Percentiles rank a stretch among this genome's conserved stretches.
Conservation (phyloP, 805 yeast species). For the Wickerhamiella hasegawae region DNA sequence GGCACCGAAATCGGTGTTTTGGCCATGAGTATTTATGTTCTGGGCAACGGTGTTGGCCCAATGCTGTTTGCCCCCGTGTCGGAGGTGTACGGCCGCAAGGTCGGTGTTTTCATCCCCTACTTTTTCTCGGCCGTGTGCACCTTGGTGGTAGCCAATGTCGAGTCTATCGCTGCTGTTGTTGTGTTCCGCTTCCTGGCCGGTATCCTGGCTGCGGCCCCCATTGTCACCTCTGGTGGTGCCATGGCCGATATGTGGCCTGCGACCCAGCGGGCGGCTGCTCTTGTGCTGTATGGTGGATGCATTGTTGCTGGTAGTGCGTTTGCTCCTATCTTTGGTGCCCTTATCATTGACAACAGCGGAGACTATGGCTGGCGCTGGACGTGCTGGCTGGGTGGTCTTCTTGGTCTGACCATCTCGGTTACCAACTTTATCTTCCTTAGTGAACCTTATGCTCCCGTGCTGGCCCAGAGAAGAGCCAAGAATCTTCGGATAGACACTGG, state of each 20-base stretch:
- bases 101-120: slow-evolving; percentile 34
- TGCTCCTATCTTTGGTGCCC: slow-evolving; percentile 31
- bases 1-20: slow-evolving; percentile 31
- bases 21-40: slow-evolving; percentile 37
- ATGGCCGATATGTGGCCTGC: slow-evolving; percentile 44
- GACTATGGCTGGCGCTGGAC: slow-evolving; percentile 45
- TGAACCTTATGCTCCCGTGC: slow-evolving; percentile 27
- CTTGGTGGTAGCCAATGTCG: slow-evolving; percentile 24
- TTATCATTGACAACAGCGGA: slow-evolving; percentile 24
- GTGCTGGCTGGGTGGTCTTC: slow-evolving; percentile 33
- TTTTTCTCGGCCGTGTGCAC: slow-evolving; percentile 31
- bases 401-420: slow-evolving; percentile 22
- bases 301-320: slow-evolving; percentile 28
- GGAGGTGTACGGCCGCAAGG: slow-evolving; percentile 40
- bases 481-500: slow-evolving; percentile 61
- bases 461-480: slow-evolving; percentile 50
- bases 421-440: slow-evolving; percentile 24
- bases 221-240: slow-evolving; percentile 47
- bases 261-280: slow-evolving; percentile 35
- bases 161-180: slow-evolving; percentile 25
- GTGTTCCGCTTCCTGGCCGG: slow-evolving; percentile 40
- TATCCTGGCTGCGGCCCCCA: slow-evolving; percentile 46
- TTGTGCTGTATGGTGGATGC: slow-evolving; percentile 32
- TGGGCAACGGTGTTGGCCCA: slow-evolving; percentile 50
- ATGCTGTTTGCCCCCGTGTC: slow-evolving; percentile 42